Base-by-base conservation (phyloP, 768 basidiomycete genomes). In the Leccinum uliginosum region DNA sequence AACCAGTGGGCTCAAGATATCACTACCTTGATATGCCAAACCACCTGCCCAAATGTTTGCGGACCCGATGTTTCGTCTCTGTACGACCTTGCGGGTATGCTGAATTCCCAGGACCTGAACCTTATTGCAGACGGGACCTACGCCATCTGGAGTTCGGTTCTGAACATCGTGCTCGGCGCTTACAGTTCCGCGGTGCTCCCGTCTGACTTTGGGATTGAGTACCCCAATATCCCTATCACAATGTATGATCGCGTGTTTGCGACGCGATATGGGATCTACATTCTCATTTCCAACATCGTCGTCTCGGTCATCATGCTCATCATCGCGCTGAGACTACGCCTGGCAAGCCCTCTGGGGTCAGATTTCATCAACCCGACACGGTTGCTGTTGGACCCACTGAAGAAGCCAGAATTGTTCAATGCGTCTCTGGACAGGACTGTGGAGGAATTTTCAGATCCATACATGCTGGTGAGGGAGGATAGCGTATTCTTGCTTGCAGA, bases 1-100 rank as follows among this genome's bases (percentile, higher is more conserved):
- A 47, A 26, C 10, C 60, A 48, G 10, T 67, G 66, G 63, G 60
- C 55, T 11, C 51, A 53, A 54, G 65, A 64, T 34, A 62, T 67
- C 44, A 51, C 54, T 8, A 56, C 27, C 44, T 23, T 67, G 11
- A 53, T 66, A 8, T 62, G 58, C 46, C 57, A 62, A 1, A 38
- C 56, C 10, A 50, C 43, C 3, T 32, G 11, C 2, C 26, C 61
- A 17, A 3, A n/a, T 6, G 17, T 4, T 3, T 53, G 26, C 35
- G 51, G 9, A 0, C 0, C 6, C 47, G 61, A 24, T 0, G 7
- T 43, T 43, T 1, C 19, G 11, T 40, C 56, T 44, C 24, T 65
- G 32, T 21, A 27, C 3, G 56, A 64, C 53, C 54, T 65, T 29
- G 35, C 58, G 12, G 11, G 5, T 1, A 3, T 10, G 3, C 26